These are phyloP conservation scores for Quercus agrifolia DNA, from an alignment of 306 rosid genomes.

Conservation along the genomic window DNA sequence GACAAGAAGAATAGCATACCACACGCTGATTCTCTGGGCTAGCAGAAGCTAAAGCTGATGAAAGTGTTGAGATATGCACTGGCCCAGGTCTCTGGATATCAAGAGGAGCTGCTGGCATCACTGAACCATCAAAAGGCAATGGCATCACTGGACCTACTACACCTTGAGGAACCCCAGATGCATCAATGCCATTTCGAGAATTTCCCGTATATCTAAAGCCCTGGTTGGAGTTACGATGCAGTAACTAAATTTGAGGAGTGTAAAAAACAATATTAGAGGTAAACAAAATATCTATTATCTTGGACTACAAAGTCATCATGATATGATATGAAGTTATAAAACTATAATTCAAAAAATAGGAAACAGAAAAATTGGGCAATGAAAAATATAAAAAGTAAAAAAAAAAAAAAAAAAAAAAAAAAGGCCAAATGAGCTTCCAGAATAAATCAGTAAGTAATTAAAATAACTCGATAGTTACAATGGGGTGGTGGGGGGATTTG, in stretches of 20 bases:
- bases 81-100: conserved; percentile 47
- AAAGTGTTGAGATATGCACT: conserved; percentile 54
- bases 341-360: neutral
- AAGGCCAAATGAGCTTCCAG: neutral
- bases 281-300: neutral
- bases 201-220: conserved; percentile 61
- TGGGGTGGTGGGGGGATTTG: no score
- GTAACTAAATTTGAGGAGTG: conserved; percentile 32
- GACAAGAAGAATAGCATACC: conserved; percentile 35
- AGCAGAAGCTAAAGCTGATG: conserved; percentile 83
- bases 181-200: conserved; percentile 53
- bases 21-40: conserved; percentile 65
- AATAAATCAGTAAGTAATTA: neutral
- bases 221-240: conserved; percentile 62
- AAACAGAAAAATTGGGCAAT: neutral
- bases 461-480: no score
- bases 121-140: conserved; percentile 51
- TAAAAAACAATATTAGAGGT: neutral
- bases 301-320: neutral
- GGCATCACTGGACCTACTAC: conserved; percentile 51
- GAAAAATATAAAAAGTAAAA: neutral
- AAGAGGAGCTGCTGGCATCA: conserved; percentile 36
- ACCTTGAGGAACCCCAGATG: conserved; percentile 51
- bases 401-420: neutral
- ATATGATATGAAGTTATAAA: neutral